phyloP scores from a whole-genome alignment of 2,329 filamentous ascomycete genomes.

The Nemania sp. region DNA sequence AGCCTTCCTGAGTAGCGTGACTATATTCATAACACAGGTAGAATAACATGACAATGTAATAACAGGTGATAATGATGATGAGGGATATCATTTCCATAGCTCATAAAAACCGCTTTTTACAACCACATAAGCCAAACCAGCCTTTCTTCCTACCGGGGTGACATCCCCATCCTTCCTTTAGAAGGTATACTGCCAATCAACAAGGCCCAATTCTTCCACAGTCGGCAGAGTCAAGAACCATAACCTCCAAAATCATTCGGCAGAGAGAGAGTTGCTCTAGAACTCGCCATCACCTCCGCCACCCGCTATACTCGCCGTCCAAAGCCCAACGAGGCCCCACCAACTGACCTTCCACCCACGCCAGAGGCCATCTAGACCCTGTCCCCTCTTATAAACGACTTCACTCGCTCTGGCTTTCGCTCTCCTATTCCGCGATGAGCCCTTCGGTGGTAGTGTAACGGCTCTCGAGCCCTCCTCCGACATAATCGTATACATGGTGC shows the following conservation, averaged over 20 bases:
- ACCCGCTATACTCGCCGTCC: constrained; percentile 68
- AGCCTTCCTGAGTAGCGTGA: no score
- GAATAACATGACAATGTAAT: no score
- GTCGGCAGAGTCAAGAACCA: background rate
- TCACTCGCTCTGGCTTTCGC: constrained; percentile 44
- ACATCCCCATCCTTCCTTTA: no score
- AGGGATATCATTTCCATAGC: background rate
- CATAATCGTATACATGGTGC: constrained; percentile 86
- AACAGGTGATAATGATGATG: background rate
- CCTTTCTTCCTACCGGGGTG: background rate
- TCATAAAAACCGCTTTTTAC: background rate
- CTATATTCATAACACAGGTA: no score
- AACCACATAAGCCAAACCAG: background rate
- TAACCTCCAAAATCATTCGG: background rate
- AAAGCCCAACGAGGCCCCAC: constrained; percentile 75
- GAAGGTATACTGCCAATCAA: background rate
- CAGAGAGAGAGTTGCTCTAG: no score
- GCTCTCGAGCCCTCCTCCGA: constrained; percentile 75
- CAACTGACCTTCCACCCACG: constrained; percentile 77
- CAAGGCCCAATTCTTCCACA: no score
- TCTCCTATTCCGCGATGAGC: constrained; percentile 36
- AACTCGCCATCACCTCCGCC: constrained; percentile 65
- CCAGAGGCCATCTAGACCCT: constrained; percentile 70
- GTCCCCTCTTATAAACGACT: constrained; percentile 59
- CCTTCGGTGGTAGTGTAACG: constrained; percentile 41